These are phyloP conservation scores for Boletus rubropictus DNA, from an alignment of 768 basidiomycete genomes.

Conservation along the genomic window DNA sequence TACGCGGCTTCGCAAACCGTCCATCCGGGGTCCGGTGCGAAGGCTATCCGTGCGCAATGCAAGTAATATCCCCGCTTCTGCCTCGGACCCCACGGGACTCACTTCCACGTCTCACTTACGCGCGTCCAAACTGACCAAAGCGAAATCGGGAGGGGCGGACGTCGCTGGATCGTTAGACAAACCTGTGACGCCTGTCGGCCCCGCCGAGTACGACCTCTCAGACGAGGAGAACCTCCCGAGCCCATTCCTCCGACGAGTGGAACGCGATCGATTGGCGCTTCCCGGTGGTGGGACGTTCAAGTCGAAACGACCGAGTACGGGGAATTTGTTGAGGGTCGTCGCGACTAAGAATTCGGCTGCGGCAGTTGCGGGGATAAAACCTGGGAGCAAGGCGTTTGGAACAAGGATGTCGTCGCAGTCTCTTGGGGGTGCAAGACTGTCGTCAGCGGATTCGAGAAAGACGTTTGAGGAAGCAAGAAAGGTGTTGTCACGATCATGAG, in stretches of 20 bases:
- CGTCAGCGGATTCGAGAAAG: conserved; percentile 42
- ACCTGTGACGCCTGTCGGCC: conserved; percentile 10
- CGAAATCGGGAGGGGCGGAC: conserved; percentile 3
- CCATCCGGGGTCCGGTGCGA: conserved; percentile 41
- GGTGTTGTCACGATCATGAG: conserved; percentile 14
- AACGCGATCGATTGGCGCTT: conserved; percentile 31
- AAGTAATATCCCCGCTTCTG: conserved; percentile 31
- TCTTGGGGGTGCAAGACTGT: conserved; percentile 30
- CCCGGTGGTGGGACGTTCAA: conserved; percentile 11
- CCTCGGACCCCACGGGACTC: conserved; percentile 37
- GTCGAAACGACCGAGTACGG: conserved; percentile 44
- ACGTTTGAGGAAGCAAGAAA: conserved; percentile 44
- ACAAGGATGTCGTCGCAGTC: conserved; percentile 12
- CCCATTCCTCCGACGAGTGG: conserved; percentile 65
- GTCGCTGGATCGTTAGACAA: conserved; percentile 6
- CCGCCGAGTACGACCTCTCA: conserved; percentile 57
- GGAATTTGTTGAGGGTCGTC: conserved; percentile 51
- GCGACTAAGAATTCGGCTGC: conserved; percentile 50
- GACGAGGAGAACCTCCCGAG: conserved; percentile 86
- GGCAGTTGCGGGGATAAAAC: conserved; percentile 16
- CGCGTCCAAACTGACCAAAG: conserved; percentile 14
- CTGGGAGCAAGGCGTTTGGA: conserved; percentile 12
- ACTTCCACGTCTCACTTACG: conserved; percentile 18
- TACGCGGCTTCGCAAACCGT: conserved; percentile 51
- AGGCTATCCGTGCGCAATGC: conserved; percentile 26